Conservation (phyloP, 257 asterid genomes). For the Nyctanthes arbortristis region DNA sequence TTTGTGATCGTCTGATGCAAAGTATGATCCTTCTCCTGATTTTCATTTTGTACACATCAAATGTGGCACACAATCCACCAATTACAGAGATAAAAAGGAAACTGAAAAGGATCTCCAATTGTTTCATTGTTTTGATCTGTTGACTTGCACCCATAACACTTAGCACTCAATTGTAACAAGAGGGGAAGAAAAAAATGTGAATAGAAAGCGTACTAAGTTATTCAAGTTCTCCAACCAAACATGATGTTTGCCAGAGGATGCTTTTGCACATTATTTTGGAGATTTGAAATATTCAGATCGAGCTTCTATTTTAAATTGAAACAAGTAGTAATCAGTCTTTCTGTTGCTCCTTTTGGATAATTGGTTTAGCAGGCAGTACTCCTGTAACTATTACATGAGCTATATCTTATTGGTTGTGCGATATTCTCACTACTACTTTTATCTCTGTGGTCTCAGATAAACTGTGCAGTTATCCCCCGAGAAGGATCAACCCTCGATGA, state of each 20-base stretch:
- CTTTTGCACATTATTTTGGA: not conserved
- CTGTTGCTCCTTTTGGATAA: not conserved
- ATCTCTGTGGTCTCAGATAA: conserved; percentile 52
- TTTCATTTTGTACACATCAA: conserved; percentile 1
- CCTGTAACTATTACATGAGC: not conserved
- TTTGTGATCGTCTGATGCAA: not conserved
- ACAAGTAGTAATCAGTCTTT: not conserved
- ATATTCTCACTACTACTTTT: conserved; percentile 2
- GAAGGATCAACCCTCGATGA: conserved; percentile 71
- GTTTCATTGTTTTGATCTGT: not conserved
- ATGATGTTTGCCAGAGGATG: not conserved
- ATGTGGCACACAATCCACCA: conserved; percentile 14
- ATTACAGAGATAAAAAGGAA: not conserved
- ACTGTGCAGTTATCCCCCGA: conserved; percentile 87
- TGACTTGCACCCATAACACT: not conserved
- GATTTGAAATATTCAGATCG: not conserved
- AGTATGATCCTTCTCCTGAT: conserved; percentile 1
- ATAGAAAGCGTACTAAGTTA: not conserved
- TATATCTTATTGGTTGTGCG: not conserved
- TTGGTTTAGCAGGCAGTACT: not conserved
- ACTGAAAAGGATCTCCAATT: not conserved
- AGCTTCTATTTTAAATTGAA: not conserved
- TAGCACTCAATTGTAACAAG: not conserved
- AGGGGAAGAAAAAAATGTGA: not conserved
- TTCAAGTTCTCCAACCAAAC: not conserved